These are phyloP conservation scores for Debaryomyces tyrocola DNA, from an alignment of 805 yeast genomes.

Conservation along the genomic window DNA sequence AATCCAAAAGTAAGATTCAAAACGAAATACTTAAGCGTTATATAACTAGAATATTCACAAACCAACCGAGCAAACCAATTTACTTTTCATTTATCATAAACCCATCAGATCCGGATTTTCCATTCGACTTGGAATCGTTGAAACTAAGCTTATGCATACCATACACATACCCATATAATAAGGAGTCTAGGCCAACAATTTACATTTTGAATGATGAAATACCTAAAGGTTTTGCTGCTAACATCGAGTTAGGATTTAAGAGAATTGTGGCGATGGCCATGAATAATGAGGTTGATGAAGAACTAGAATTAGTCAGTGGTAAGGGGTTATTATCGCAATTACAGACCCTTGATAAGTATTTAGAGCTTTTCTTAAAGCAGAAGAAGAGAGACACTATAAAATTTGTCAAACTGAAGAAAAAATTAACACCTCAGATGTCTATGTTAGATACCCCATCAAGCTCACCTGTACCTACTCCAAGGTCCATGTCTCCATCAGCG, in stretches of 20 bases:
- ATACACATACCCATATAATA: conserved; percentile 47
- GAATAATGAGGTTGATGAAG: conserved; percentile 20
- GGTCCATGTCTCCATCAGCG: not conserved
- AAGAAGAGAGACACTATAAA: conserved; percentile 64
- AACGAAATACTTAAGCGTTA: conserved; percentile 14
- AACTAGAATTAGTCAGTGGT: conserved; percentile 41
- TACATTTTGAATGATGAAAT: conserved; percentile 64
- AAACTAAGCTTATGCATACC: conserved; percentile 58
- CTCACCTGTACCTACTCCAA: conserved; percentile 4
- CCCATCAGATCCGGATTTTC: conserved; percentile 75
- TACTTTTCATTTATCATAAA: conserved; percentile 45
- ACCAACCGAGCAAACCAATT: conserved; percentile 19
- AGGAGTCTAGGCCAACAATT: conserved; percentile 46
- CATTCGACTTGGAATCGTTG: conserved; percentile 58
- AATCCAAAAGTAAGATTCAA: conserved; percentile 1
- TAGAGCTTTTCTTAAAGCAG: conserved; percentile 58
- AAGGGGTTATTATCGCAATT: conserved; percentile 56
- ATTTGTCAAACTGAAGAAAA: conserved; percentile 42
- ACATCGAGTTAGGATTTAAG: conserved; percentile 65
- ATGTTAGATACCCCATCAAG: conserved; percentile 2
- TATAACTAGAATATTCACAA: conserved; percentile 15
- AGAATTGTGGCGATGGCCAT: conserved; percentile 36
- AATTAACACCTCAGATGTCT: not conserved
- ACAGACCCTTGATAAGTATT: conserved; percentile 52
- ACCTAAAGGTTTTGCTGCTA: conserved; percentile 65